Base-by-base conservation (phyloP, 176 grass and related monocot genomes). In the Ensete ventricosum region DNA sequence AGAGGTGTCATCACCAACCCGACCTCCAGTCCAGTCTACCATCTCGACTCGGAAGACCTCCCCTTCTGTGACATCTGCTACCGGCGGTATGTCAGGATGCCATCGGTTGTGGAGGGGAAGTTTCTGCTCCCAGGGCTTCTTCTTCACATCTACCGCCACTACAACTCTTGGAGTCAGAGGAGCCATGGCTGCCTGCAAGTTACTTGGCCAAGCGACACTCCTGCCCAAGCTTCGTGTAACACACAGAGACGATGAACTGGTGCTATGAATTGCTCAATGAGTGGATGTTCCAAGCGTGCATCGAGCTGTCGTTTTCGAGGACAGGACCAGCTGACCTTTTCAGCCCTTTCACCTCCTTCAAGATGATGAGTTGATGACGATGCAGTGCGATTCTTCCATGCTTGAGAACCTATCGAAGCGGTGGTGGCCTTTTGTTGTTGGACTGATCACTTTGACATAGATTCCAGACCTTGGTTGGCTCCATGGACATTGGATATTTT, bases 1-100 rank as follows among this genome's bases (percentile, higher is more conserved):
- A 9, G 86, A 98, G 73, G 91, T 77, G 71, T 93, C 86, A 67
- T 93, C 90, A 1, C 59, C 72, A 43, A 93, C 71, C 55, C 21
- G 72, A 34, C 94, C 90, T 49, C 94, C 94, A 11, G 86, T 84
- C 76, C 82, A 98, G 80, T 98, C 84, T 0, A 91, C 75, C 90
- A 91, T 93, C 88, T 98, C 94, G 43, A 98, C 80, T 14, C 84
- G 84, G 76, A 93, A 93, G 16, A 98, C 26, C 80, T 93, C 94
- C 65, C 94, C 88, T 81, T 93, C 85, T 2, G 62, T 87, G 75
- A 91, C 88, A 80, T 98, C 78, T 73, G 90, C 90, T 73, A 93
- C 82, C 10, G 90, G 77, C 59, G 90, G 90, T 67, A 98, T 98
- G 54, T 89, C 80, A 1, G 84, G 88, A 82, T 98, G 94, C 94